Evolutionary conservation across 495 filamentous ascomycete species (phyloP), one percentile per base, ranked within the genome.

Genomic region (Pseudomonodictys pantanalensis): DNA sequence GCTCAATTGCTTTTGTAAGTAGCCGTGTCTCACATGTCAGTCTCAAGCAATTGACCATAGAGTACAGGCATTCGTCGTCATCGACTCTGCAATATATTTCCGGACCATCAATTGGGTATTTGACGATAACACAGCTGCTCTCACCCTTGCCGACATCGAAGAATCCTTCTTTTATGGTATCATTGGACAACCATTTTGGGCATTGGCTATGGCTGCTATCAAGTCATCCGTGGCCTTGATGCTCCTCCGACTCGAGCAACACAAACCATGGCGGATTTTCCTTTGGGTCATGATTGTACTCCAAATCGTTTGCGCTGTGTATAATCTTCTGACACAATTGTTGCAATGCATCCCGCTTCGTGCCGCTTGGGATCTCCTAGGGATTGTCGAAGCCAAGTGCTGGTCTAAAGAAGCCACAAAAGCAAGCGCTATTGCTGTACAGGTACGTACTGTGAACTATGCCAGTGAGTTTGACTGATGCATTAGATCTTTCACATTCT

Each of bases 171-270:
- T 63, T 51, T 61, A 54, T 12, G 58, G 69, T 41, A 54, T 63
- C 46, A 66, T 68, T 38, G 50, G 64, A 8, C 32, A 60, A 28
- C 56, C 56, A 2, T 12, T 60, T 17, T 60, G 56, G 56, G 47
- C 56, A 5, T 60, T 47, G 56, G 12, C 56, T 12, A 60, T 60
- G 56, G 38, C 47, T 23, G 20, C 38, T 2, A 52, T 52, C 57
- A 74, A 74, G 58, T 57, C 65, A 23, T 67, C 66, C 49, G 66
- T 74, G 24, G 66, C 67, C 1, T 32, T 58, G 18, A 69, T 64
- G 54, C 65, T 74, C 33, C 51, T 74, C 6, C 70, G 72, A 7
- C 62, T 74, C 52, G 58, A 64, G 22, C 58, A 68, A 22, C 41
- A 49, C 12, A 25, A 20, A 1, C 5, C 18, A 9, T 71, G 68